Base-by-base conservation (phyloP, 1,139 yeast genomes). In the Diutina ranongensis region DNA sequence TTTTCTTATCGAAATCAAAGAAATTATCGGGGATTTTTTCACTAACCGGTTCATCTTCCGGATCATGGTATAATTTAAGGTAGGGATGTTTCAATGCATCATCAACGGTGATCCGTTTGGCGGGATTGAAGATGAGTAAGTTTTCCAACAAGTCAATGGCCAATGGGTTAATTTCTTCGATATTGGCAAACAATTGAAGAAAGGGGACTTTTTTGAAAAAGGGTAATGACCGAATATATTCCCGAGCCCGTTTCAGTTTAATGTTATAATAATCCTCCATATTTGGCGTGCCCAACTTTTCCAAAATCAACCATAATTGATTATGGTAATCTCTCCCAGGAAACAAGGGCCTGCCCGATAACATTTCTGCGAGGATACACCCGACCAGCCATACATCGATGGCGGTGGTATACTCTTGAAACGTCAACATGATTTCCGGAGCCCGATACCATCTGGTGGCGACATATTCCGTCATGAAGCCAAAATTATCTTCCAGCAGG, bases 381-480 rank as follows among this genome's bases (percentile, higher is more conserved):
- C 98, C 98, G 41, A 88, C 89, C 1, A 95, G 83, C 98, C 98
- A 92, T 50, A 89, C 80, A 63, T 92, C 98, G 56, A 92, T 89
- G 16, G 97, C 96, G 49, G 89, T 85, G 25, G 96, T 84, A 64
- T 92, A 92, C 58, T 85, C 89, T 50, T 89, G 92, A 57, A 88
- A 83, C 1, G 97, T 86, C 47, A 92, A 72, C 97, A 89, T 89
- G 59, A 89, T 89, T 58, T 89, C 97, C 0, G 97, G 97, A 1
- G 97, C 97, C 46, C 97, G 70, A 63, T 89, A 89, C 97, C 97
- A 89, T 55, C 97, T 70, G 4, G 98, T 92, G 8, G 97, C 97
- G 46, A 92, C 97, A 60, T 92, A 92, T 63, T 92, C 97, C 3
- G 98, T 92, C 84, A 92, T 75, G 60, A 80, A 79, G 40, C 89